Conservation (phyloP, 2,329 filamentous ascomycete genomes). For the Penicillium brasilianum region DNA sequence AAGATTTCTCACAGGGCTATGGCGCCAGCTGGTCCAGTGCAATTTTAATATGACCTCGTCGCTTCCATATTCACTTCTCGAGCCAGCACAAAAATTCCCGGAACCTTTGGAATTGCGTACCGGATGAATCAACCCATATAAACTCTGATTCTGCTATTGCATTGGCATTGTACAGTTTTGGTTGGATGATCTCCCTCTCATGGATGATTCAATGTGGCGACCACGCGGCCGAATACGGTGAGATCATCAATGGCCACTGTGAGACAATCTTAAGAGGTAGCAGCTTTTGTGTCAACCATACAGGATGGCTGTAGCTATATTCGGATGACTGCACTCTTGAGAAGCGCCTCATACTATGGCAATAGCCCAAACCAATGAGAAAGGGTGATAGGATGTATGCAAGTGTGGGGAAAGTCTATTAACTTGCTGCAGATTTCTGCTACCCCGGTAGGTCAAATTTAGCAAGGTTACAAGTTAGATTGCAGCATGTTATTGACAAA, state of each 20-base stretch:
- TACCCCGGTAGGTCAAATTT: background rate
- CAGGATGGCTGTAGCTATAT: background rate
- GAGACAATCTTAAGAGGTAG: background rate
- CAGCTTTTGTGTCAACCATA: background rate
- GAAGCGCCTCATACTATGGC: background rate
- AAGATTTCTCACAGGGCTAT: background rate
- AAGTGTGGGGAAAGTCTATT: background rate
- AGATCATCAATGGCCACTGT: background rate
- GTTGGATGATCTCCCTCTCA: background rate
- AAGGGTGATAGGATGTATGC: background rate
- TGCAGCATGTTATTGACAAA: background rate
- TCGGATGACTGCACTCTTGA: background rate
- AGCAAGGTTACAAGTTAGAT: background rate
- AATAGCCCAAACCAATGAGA: background rate
- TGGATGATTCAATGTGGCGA: background rate
- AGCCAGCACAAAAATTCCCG: background rate
- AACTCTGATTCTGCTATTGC: background rate
- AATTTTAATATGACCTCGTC: background rate
- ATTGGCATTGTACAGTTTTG: background rate
- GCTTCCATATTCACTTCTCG: background rate
- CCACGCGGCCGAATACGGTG: background rate
- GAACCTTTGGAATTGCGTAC: background rate
- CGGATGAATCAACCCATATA: background rate
- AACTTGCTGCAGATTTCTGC: background rate
- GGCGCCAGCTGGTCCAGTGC: background rate